Conservation (phyloP, 306 rosid species). For the Vigna nakashimae region DNA sequence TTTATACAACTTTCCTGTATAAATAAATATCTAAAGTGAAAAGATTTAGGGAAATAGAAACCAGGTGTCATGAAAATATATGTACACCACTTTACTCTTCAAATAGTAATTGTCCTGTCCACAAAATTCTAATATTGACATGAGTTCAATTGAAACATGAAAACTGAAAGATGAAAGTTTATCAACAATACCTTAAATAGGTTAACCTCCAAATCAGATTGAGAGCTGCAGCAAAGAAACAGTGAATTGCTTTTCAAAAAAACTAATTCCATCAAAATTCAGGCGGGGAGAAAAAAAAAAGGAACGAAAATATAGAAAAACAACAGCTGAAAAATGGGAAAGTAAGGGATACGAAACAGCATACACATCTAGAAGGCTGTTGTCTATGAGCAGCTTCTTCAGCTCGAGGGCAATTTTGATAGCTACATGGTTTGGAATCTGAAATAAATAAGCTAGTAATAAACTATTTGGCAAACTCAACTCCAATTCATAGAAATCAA, state of each 20-base stretch:
- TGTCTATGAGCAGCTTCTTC: slow-evolving; percentile 94
- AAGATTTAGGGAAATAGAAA: not conserved
- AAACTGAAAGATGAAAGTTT: slow-evolving; percentile 18
- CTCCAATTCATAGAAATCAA: too few relatives aligned
- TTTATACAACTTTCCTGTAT: not conserved
- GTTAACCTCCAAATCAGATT: slow-evolving; percentile 87
- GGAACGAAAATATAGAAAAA: not conserved
- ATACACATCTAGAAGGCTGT: slow-evolving; percentile 96
- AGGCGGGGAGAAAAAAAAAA: slow-evolving; percentile 5
- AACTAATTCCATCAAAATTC: slow-evolving; percentile 17
- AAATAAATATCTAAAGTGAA: not conserved
- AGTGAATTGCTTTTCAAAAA: not conserved
- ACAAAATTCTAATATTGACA: not conserved
- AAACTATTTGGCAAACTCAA: not conserved
- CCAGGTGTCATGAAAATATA: not conserved
- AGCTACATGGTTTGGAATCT: slow-evolving; percentile 97
- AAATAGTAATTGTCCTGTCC: not conserved
- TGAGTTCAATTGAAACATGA: slow-evolving; percentile 31
- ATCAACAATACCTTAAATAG: slow-evolving; percentile 74
- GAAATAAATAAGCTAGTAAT: slow-evolving; percentile 54
- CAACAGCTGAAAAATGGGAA: not conserved
- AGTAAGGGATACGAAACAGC: slow-evolving; percentile 41
- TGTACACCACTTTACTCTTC: not conserved
- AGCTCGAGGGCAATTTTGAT: slow-evolving; percentile 89
- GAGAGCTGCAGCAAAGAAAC: slow-evolving; percentile 70